Percentiles rank a stretch among this genome's conserved stretches.
Conservation (phyloP, 106 monocot species). For the Apostasia ramifera region DNA sequence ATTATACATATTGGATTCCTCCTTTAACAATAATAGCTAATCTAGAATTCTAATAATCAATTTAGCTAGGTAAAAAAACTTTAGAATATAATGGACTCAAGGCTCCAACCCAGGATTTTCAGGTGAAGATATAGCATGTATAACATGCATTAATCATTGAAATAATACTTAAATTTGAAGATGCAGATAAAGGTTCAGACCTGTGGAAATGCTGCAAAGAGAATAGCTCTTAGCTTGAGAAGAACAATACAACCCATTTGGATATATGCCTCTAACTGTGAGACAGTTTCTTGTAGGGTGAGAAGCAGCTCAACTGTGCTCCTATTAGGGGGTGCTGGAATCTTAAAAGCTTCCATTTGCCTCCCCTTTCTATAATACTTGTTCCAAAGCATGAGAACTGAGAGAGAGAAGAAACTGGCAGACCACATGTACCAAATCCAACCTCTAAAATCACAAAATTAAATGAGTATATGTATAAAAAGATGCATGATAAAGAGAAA, state of each 20-base stretch:
- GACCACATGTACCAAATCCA: constrained; percentile 71
- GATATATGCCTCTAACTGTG: constrained; percentile 58
- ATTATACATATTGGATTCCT: too few species aligned
- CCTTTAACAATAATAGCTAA: too few species aligned
- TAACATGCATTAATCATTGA: background rate
- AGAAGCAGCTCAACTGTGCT: constrained; percentile 81
- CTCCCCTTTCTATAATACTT: constrained; percentile 42
- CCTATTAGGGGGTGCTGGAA: constrained; percentile 47
- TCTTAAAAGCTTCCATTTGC: constrained; percentile 54
- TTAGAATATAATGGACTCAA: too few species aligned
- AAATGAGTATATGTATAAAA: background rate
- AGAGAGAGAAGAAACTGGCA: constrained; percentile 27
- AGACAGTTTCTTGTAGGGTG: constrained; percentile 69
- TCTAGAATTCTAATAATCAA: too few species aligned
- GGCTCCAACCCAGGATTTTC: too few species aligned
- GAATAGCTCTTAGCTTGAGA: constrained; percentile 82
- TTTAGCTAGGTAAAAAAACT: too few species aligned
- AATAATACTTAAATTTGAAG: background rate
- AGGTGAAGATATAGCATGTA: too few species aligned
- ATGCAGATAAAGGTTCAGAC: constrained; percentile 20
- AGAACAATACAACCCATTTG: constrained; percentile 75
- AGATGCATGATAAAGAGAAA: too few species aligned
- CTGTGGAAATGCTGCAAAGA: constrained; percentile 79
- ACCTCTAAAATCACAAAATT: constrained; percentile 45
- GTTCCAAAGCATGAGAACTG: constrained; percentile 70